Percentiles rank a stretch among this genome's conserved stretches.
These are phyloP conservation scores for Ploettnerulaceae sp. DNA, from an alignment of 2,329 filamentous ascomycete genomes.

Conservation along the genomic window DNA sequence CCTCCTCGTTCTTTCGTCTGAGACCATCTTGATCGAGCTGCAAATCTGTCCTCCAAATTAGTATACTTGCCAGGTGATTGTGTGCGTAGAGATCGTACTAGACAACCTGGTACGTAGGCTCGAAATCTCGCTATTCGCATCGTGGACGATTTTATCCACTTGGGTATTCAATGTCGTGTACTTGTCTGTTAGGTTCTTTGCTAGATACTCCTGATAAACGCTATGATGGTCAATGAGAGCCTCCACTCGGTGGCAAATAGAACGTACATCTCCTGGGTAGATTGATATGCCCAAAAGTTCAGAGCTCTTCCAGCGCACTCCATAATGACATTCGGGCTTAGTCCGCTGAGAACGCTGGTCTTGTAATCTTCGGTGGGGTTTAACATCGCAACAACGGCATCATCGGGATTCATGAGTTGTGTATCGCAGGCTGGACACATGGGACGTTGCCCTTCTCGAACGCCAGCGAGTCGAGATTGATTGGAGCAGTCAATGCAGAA, in stretches of 20 bases:
- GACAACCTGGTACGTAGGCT: constrained; percentile 59
- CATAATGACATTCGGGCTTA: constrained; percentile 77
- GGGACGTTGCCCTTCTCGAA: constrained; percentile 46
- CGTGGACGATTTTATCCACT: constrained; percentile 67
- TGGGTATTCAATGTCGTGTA: constrained; percentile 59
- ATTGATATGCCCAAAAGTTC: constrained; percentile 83
- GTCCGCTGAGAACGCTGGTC: constrained; percentile 75
- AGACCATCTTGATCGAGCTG: constrained; percentile 58
- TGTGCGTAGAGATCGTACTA: constrained; percentile 41
- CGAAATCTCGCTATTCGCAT: constrained; percentile 70
- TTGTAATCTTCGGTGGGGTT: constrained; percentile 87
- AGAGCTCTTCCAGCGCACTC: constrained; percentile 78
- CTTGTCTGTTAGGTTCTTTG: constrained; percentile 67
- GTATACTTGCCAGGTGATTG: not conserved
- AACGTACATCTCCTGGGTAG: constrained; percentile 72
- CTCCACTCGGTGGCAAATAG: not conserved
- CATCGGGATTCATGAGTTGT: constrained; percentile 64
- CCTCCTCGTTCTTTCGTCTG: constrained; percentile 66
- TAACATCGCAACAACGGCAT: constrained; percentile 66
- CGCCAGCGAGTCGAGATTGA: constrained; percentile 51
- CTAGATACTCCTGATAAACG: constrained; percentile 71
- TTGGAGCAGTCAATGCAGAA: constrained; percentile 76
- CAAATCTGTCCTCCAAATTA: constrained; percentile 41
- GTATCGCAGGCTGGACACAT: constrained; percentile 73
- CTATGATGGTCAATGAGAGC: constrained; percentile 39